Percentiles rank a stretch among this genome's conserved stretches.
phyloP scores from a whole-genome alignment of 805 yeast species.

The Suhomyces sp. region DNA sequence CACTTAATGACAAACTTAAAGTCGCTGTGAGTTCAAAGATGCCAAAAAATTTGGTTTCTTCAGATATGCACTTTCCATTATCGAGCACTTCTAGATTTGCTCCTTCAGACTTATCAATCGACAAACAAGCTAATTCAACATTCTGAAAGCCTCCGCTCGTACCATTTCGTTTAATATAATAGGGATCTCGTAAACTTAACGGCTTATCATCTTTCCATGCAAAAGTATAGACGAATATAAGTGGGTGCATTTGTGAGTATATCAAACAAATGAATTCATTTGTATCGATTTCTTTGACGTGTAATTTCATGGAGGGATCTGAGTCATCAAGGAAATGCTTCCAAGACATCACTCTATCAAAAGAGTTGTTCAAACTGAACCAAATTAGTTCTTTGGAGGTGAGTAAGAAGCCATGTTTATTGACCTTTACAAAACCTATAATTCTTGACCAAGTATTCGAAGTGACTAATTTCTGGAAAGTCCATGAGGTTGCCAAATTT shows the following conservation, averaged over 20 bases:
- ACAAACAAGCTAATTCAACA: conserved; percentile 9
- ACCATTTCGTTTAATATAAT: conserved; percentile 14
- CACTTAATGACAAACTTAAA: conserved; percentile 11
- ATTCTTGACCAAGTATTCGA: conserved; percentile 55
- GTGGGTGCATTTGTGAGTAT: conserved; percentile 30
- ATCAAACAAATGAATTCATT: conserved; percentile 21
- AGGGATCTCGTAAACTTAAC: conserved; percentile 37
- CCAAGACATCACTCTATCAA: conserved; percentile 63
- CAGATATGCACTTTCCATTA: conserved; percentile 1
- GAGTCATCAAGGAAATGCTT: conserved; percentile 57
- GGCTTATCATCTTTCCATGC: conserved; percentile 33
- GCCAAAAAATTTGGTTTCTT: conserved; percentile 6
- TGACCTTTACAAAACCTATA: conserved; percentile 38
- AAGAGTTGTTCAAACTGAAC: conserved; percentile 33
- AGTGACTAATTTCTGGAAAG: conserved; percentile 34
- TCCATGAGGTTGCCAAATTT: conserved; percentile 20
- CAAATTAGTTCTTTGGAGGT: conserved; percentile 67
- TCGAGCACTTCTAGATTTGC: not conserved
- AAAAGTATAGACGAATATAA: conserved; percentile 32
- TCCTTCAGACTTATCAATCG: not conserved
- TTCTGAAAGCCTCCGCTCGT: conserved; percentile 12
- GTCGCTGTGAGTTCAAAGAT: conserved; percentile 17
- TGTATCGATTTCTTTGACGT: conserved; percentile 21
- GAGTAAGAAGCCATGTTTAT: conserved; percentile 46
- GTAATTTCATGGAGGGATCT: conserved; percentile 43